These are phyloP conservation scores for Perilla frutescens DNA, from an alignment of 257 asterid species.

Conservation along the genomic window DNA sequence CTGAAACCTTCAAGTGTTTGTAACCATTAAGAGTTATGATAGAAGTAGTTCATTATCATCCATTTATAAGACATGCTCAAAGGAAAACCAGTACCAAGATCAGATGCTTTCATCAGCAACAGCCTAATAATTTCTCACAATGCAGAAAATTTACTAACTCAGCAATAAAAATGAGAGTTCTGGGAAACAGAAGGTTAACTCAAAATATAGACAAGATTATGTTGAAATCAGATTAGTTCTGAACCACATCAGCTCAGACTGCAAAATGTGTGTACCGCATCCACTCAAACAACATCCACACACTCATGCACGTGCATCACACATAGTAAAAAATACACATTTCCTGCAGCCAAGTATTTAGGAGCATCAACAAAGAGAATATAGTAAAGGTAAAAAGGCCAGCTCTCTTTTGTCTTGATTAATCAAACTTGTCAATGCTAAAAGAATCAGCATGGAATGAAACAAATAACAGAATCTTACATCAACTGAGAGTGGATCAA, in stretches of 20 bases:
- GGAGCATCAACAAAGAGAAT: constrained; percentile 4
- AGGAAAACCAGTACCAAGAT: constrained; percentile 10
- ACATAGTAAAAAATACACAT: constrained; percentile 5
- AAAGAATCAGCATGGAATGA: constrained; percentile 15
- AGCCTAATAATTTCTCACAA: background rate
- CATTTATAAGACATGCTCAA: constrained; percentile 19
- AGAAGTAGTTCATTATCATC: background rate
- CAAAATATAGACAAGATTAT: background rate
- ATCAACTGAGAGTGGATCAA: constrained; percentile 91
- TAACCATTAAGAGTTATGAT: constrained; percentile 28
- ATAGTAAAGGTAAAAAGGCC: constrained; percentile 8
- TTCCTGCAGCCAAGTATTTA: constrained; percentile 2
- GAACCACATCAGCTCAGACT: constrained; percentile 8
- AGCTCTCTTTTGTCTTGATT: background rate
- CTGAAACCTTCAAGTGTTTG: constrained; percentile 20
- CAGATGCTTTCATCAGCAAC: constrained; percentile 27
- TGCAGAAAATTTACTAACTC: background rate
- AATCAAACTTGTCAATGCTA: constrained; percentile 16
- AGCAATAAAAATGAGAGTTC: constrained; percentile 14
- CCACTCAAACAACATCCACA: constrained; percentile 17
- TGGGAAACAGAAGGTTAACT: constrained; percentile 15
- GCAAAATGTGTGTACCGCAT: background rate
- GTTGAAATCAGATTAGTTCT: constrained; percentile 7
- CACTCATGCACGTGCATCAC: constrained; percentile 1
- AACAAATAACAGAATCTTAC: constrained; percentile 54